Evolutionary conservation across 2,329 filamentous ascomycete species (phyloP).

Genomic region (Arthroderma sp.): DNA sequence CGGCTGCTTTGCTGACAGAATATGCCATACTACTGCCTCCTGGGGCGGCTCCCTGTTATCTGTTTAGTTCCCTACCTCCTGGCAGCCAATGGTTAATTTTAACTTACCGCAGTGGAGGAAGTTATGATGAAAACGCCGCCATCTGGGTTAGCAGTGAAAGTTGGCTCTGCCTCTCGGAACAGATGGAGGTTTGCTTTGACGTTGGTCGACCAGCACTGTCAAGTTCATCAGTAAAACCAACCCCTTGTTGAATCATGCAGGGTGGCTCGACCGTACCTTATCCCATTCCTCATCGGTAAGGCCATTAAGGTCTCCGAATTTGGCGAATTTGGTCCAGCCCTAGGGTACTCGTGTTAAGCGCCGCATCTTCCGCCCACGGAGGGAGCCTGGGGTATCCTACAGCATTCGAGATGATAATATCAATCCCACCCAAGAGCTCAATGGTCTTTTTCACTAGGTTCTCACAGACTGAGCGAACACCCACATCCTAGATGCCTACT

Average conservation of each 20-base stretch:
- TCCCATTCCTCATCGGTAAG: slow-evolving; percentile 52
- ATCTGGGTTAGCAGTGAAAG: slow-evolving; percentile 48
- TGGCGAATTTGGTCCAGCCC: slow-evolving; percentile 50
- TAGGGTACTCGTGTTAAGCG: slow-evolving; percentile 12
- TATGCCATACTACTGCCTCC: slow-evolving; percentile 55
- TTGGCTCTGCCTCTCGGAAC: slow-evolving; percentile 44
- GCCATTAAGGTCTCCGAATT: slow-evolving; percentile 45
- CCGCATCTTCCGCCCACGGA: no score
- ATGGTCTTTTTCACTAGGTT: slow-evolving; percentile 48
- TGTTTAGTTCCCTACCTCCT: slow-evolving; percentile 11
- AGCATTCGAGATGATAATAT: slow-evolving; percentile 66
- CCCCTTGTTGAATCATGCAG: not conserved
- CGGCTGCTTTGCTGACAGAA: slow-evolving; percentile 62
- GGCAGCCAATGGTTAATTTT: not conserved
- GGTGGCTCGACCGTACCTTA: slow-evolving; percentile 29
- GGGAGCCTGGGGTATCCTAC: slow-evolving; percentile 23
- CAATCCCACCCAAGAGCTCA: slow-evolving; percentile 52
- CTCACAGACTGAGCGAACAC: slow-evolving; percentile 44
- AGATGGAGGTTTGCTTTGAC: slow-evolving; percentile 44
- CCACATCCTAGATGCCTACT: slow-evolving; percentile 43
- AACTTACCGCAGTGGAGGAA: slow-evolving; percentile 44
- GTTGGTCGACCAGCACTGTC: slow-evolving; percentile 50
- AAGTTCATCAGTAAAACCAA: not conserved
- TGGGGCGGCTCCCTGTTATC: slow-evolving; percentile 38
- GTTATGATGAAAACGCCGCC: slow-evolving; percentile 53